These are phyloP conservation scores for Sporothrix protearum DNA, from an alignment of 2,329 filamentous ascomycete species.

Conservation along the genomic window DNA sequence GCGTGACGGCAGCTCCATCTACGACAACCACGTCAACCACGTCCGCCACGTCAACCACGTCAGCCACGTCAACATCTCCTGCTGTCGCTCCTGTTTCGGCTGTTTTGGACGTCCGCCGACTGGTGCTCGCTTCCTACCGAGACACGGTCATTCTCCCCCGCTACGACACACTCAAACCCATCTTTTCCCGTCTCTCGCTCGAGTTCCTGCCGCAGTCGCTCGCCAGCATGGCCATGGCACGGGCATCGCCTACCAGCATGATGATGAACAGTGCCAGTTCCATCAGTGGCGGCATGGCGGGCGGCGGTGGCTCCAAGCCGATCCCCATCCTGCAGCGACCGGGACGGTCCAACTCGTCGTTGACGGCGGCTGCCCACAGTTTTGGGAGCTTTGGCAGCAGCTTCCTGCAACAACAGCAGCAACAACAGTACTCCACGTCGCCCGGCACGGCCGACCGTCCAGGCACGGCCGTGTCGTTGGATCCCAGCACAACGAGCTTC, in stretches of 20 bases:
- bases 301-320: constrained; percentile 46
- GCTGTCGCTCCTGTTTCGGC: constrained; percentile 46
- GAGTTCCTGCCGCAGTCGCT: constrained; percentile 64
- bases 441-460: constrained; percentile 53
- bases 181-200: constrained; percentile 83
- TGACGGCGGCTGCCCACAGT: constrained; percentile 21
- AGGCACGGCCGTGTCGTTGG: constrained; percentile 70
- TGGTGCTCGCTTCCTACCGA: constrained; percentile 83
- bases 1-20: constrained; percentile 42
- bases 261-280: not conserved
- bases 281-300: constrained; percentile 18
- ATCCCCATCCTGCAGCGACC: constrained; percentile 44
- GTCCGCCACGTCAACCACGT: constrained; percentile 34
- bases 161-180: constrained; percentile 82
- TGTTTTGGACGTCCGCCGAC: constrained; percentile 78
- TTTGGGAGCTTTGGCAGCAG: constrained; percentile 30
- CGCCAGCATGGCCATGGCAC: constrained; percentile 42
- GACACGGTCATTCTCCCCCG: constrained; percentile 85
- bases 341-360: constrained; percentile 27
- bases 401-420: not conserved
- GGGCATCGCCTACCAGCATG: not conserved
- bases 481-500: constrained; percentile 70
- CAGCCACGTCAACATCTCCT: not conserved
- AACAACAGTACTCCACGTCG: constrained; percentile 44
- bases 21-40: constrained; percentile 32